phyloP scores from a whole-genome alignment of 371 early-diverging fungal species.

The Syncephalastrum racemosum region DNA sequence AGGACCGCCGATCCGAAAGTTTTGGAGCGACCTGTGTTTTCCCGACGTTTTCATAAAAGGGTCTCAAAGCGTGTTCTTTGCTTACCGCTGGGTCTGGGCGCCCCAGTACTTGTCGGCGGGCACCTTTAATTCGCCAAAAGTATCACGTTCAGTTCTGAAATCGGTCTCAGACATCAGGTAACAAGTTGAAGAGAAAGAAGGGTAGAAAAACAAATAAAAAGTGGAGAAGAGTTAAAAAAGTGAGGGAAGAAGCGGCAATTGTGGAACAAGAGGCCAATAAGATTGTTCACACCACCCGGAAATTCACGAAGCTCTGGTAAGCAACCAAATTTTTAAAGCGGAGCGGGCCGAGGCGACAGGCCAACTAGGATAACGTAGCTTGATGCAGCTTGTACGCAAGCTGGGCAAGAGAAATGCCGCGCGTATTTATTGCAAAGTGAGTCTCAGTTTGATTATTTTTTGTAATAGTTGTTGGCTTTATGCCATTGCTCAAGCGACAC shows the following conservation, averaged over 20 bases:
- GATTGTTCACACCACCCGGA: not conserved
- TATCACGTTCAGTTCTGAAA: slow-evolving; percentile 78
- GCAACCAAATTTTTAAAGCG: not conserved
- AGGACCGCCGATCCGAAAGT: slow-evolving; percentile 85
- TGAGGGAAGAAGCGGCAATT: not conserved
- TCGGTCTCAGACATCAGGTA: not conserved
- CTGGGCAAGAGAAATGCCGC: too few species aligned
- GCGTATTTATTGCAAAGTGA: too few species aligned
- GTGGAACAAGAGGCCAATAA: not conserved
- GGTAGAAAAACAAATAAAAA: slow-evolving; percentile 10
- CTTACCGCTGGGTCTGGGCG: slow-evolving; percentile 85
- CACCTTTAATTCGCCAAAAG: slow-evolving; percentile 86
- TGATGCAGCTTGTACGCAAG: not conserved
- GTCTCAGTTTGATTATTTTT: slow-evolving; percentile 1
- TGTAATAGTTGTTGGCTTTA: slow-evolving; percentile 20
- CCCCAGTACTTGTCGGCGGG: slow-evolving; percentile 89
- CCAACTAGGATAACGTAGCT: not conserved
- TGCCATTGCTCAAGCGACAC: slow-evolving; percentile 49
- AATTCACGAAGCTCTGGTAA: not conserved
- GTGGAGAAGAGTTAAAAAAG: not conserved
- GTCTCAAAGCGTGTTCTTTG: too few species aligned
- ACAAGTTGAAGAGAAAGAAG: not conserved
- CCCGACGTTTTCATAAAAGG: not conserved
- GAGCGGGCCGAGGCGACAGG: not conserved
- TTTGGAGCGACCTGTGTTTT: slow-evolving; percentile 59